Conservation (phyloP, 768 basidiomycete species). For the Tephrocybe sp. region DNA sequence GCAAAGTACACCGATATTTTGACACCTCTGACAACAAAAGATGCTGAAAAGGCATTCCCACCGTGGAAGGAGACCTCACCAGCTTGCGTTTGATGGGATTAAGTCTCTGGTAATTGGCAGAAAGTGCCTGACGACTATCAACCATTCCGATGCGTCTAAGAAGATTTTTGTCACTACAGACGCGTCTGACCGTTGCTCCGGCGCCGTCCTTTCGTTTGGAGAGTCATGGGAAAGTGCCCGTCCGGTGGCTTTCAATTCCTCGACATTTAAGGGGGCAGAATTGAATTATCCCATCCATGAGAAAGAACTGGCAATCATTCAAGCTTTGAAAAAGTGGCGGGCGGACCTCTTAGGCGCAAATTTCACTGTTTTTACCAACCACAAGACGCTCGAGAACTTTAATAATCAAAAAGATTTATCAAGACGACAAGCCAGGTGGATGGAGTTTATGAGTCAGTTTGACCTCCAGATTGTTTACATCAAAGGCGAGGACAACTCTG, state of each 20-base stretch:
- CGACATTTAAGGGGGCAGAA: constrained; percentile 3
- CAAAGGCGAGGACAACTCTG: constrained; percentile 29
- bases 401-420: too few species aligned
- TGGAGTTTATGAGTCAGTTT: constrained; percentile 31
- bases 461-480: constrained; percentile 33
- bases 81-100: constrained; percentile 25
- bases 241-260: constrained; percentile 3
- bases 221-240: constrained; percentile 3
- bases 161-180: constrained; percentile 29
- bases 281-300: constrained; percentile 18
- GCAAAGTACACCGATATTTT: constrained; percentile 7
- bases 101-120: constrained; percentile 25
- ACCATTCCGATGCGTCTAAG: constrained; percentile 24
- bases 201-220: constrained; percentile 7
- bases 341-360: too few species aligned
- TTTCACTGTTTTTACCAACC: not conserved
- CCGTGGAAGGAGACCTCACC: constrained; percentile 23
- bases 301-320: too few species aligned
- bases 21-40: not conserved
- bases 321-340: too few species aligned
- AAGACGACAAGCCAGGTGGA: too few species aligned
- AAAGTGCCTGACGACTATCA: constrained; percentile 25
- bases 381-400: too few species aligned
- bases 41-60: constrained; percentile 4
- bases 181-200: constrained; percentile 13